Evolutionary conservation across 192 early-diverging fungal species (phyloP), one percentile per base, ranked within the genome.

Genomic region (Geranomyces variabilis): DNA sequence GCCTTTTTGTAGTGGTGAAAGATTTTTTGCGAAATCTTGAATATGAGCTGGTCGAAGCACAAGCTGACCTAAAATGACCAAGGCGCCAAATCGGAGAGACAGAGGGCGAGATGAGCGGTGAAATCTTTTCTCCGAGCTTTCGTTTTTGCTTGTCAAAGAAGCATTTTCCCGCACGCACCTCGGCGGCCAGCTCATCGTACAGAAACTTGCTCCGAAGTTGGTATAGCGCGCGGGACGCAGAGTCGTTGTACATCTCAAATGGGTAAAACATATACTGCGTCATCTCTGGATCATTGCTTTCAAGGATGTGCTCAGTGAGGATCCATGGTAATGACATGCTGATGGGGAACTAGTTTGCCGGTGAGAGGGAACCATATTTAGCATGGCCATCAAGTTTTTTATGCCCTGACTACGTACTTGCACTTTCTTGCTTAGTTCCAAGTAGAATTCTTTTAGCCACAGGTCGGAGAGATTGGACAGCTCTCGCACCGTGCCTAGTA

Each of bases 381-480:
- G 51, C 24, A n/a, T 53, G 2, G 24, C n/a, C 24, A 24, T 53
- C 51, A 53, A 6, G 19, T 26, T 15, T 4, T 6, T 53, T 15
- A 8, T 26, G 51, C 51, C 51, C 4, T 53, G 51, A 17, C 7
- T 14, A 29, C 66, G 2, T 47, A 79, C 79, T 75, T 87, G 85
- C 15, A 84, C 77, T 66, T 84, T 21, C 41, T 82, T 73, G 69
- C 75, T 75, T 0, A 87, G 57, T 47, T 87, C 85, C 58, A 86
- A 72, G 48, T 83, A 86, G 60, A 86, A 87, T 59, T 86, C 85
- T 59, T 83, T 85, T 63, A 79, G 84, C 85, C 85, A 87, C 26
- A 87, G 65, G 29, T 82, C 74, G 15, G 84, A 75, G 14, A 86
- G 57, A 48, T 86, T 70, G 0, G 56, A 36, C n/a, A 70, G 58